phyloP scores from a whole-genome alignment of 768 basidiomycete species.

The Gymnopilus dilepis region DNA sequence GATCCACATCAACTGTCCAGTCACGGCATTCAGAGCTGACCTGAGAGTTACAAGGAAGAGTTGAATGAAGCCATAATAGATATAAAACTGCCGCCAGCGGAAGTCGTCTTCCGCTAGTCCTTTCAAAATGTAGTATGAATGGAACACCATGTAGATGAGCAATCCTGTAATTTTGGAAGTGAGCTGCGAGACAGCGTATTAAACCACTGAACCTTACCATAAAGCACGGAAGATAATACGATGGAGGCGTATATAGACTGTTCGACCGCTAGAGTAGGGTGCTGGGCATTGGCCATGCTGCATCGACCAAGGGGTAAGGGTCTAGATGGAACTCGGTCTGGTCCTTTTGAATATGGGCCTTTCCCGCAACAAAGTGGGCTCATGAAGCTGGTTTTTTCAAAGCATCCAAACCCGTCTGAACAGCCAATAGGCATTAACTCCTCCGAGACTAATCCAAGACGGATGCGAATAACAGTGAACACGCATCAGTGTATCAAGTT shows the following conservation, averaged over 20 bases:
- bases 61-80: neutral
- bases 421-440: too few species aligned
- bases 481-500: too few species aligned
- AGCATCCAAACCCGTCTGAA: too few species aligned
- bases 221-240: neutral
- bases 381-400: too few species aligned
- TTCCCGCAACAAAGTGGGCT: too few species aligned
- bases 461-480: too few species aligned
- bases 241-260: neutral
- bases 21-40: neutral
- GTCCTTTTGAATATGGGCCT: too few species aligned
- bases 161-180: neutral
- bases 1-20: conserved; percentile 2
- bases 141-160: neutral
- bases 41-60: neutral
- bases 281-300: too few species aligned
- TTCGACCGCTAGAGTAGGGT: neutral
- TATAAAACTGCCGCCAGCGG: neutral
- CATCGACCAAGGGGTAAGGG: too few species aligned
- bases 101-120: neutral
- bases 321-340: too few species aligned
- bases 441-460: too few species aligned
- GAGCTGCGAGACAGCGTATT: neutral
- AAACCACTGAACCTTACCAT: neutral
- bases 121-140: conserved; percentile 1